Evolutionary conservation across 2,329 filamentous ascomycete species (phyloP).

Genomic region (Fusarium vanettenii): DNA sequence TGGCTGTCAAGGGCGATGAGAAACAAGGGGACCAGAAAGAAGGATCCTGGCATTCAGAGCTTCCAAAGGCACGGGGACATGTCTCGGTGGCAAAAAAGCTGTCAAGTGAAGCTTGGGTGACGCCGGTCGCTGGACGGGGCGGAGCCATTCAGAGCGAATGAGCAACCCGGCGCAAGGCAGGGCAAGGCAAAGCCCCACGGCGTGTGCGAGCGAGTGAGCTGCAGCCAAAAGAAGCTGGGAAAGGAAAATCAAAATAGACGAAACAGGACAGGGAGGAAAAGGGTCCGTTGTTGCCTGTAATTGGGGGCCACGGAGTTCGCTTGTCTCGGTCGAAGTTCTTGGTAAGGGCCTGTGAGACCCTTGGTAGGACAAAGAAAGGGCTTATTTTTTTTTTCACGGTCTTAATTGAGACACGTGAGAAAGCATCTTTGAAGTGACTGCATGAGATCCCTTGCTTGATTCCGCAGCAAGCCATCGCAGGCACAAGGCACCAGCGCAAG

Average conservation of each 20-base stretch:
- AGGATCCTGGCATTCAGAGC: conserved; percentile 19
- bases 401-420: conserved; percentile 9
- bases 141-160: conserved; percentile 31
- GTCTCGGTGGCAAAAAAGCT: conserved; percentile 30
- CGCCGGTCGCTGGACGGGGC: conserved; percentile 31
- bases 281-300: conserved; percentile 30
- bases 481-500: conserved; percentile 22
- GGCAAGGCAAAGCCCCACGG: conserved; percentile 40
- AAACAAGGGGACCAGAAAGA: conserved; percentile 31
- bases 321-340: conserved; percentile 7
- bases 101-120: conserved; percentile 33
- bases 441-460: conserved; percentile 24
- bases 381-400: conserved; percentile 29
- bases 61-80: conserved; percentile 21
- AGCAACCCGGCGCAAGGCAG: conserved; percentile 27
- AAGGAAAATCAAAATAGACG: conserved; percentile 26
- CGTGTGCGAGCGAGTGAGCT: conserved; percentile 32
- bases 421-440: conserved; percentile 21
- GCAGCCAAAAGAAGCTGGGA: conserved; percentile 13
- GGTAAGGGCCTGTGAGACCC: background rate
- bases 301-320: conserved; percentile 29
- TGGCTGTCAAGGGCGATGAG: conserved; percentile 13
- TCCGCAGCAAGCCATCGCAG: conserved; percentile 27
- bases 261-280: conserved; percentile 16
- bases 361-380: conserved; percentile 8